These are phyloP conservation scores for Euphorbia lathyris DNA, from an alignment of 345 rosid species.

Conservation along the genomic window DNA sequence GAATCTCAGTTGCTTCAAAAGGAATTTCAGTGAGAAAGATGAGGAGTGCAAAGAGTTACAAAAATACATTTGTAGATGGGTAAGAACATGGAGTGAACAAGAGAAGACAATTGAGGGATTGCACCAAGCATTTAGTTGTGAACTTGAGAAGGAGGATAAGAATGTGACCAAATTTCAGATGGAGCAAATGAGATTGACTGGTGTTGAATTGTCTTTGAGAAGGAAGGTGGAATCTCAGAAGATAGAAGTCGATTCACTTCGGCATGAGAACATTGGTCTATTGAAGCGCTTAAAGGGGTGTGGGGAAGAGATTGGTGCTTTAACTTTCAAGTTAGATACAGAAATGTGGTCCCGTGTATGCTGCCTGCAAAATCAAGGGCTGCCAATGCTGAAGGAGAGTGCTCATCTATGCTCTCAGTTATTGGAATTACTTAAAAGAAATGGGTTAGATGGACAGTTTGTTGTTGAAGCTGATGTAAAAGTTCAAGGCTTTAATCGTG, in stretches of 20 bases:
- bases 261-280: constrained; percentile 74
- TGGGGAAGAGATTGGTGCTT: constrained; percentile 44
- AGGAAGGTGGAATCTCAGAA: constrained; percentile 61
- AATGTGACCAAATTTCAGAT: constrained; percentile 50
- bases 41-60: constrained; percentile 88
- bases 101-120: constrained; percentile 85
- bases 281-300: constrained; percentile 68
- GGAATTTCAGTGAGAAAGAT: constrained; percentile 79
- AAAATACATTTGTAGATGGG: constrained; percentile 59
- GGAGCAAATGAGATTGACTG: constrained; percentile 87
- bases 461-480: constrained; percentile 70
- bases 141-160: constrained; percentile 47
- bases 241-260: constrained; percentile 71
- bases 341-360: constrained; percentile 59
- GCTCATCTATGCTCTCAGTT: constrained; percentile 53
- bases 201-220: constrained; percentile 74
- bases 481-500: constrained; percentile 64
- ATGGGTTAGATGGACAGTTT: constrained; percentile 62
- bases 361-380: constrained; percentile 78
- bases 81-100: constrained; percentile 78
- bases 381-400: constrained; percentile 63
- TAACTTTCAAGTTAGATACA: constrained; percentile 64
- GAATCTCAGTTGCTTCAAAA: constrained; percentile 48
- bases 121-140: constrained; percentile 47
- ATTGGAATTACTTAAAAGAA: constrained; percentile 42